phyloP scores from a whole-genome alignment of 306 rosid species.

The Corylus americana region DNA sequence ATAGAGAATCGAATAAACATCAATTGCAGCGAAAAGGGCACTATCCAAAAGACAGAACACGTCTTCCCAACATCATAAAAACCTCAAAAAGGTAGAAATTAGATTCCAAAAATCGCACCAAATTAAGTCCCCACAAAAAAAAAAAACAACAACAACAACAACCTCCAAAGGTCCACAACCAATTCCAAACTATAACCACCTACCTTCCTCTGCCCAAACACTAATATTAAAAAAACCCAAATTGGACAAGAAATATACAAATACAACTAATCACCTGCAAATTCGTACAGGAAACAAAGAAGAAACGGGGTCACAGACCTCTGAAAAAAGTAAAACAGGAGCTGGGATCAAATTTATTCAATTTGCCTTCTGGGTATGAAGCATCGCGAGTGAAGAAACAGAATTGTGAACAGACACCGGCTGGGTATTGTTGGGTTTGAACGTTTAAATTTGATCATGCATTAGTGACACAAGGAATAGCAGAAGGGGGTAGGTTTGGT shows the following conservation, averaged over 20 bases:
- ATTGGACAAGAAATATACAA: slow-evolving; percentile 9
- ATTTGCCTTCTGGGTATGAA: slow-evolving; percentile 30
- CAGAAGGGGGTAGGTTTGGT: slow-evolving; percentile 63
- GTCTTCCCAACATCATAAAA: slow-evolving; percentile 11
- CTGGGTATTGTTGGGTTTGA: slow-evolving; percentile 10
- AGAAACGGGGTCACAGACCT: slow-evolving; percentile 45
- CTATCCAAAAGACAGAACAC: slow-evolving; percentile 11
- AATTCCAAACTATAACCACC: slow-evolving; percentile 24
- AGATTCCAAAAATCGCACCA: slow-evolving; percentile 25
- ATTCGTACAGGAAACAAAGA: not conserved
- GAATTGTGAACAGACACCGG: slow-evolving; percentile 10
- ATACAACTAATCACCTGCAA: slow-evolving; percentile 11
- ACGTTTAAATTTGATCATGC: slow-evolving; percentile 21
- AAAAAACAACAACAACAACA: not conserved
- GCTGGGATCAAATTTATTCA: slow-evolving; percentile 25
- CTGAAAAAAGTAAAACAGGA: slow-evolving; percentile 3
- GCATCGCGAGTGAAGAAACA: slow-evolving; percentile 28
- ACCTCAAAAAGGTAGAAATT: slow-evolving; percentile 19
- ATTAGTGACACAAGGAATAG: slow-evolving; percentile 6
- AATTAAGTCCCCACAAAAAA: slow-evolving; percentile 3
- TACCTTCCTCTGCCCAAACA: slow-evolving; percentile 4
- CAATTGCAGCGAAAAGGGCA: slow-evolving; percentile 22
- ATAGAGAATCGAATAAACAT: slow-evolving; percentile 16
- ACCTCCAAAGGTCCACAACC: slow-evolving; percentile 9
- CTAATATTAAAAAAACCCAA: not conserved